Evolutionary conservation across 306 rosid species (phyloP), one percentile per base, ranked within the genome.

Genomic region (Abrus precatorius): DNA sequence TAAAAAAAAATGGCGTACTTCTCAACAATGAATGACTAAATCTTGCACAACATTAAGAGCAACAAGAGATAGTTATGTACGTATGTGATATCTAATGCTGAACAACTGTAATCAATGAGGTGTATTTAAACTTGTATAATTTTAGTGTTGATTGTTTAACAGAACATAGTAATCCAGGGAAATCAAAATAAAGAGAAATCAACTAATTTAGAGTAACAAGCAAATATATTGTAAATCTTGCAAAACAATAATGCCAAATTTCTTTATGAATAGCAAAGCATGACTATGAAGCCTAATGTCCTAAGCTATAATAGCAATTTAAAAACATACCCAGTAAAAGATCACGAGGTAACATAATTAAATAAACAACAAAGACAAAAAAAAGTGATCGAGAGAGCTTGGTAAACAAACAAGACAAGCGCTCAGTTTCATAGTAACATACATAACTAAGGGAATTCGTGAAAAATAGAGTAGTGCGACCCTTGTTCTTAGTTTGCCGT

Each of bases 301-400:
- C 43, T 29, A 43, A 33, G 44, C 6, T 47, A 9, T 30, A 55
- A 30, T 57, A 53, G 7, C 57, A 27, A 73, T 60, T 36, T 34
- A 76, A n/a, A 54, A 79, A 72, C 82, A 63, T 90, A 94, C 98
- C 99, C 99, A 11, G 90, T 89, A 76, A 95, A 95, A 65, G 99
- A 97, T 85, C 99, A n/a, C n/a, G n/a, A n/a, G n/a, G n/a, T n/a
- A n/a, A n/a, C n/a, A n/a, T n/a, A n/a, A n/a, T n/a, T n/a, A n/a
- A n/a, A n/a, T n/a, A n/a, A n/a, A n/a, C n/a, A n/a, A n/a, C n/a
- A n/a, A n/a, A n/a, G n/a, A n/a, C n/a, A n/a, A n/a, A n/a, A n/a
- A n/a, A n/a, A n/a, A n/a, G n/a, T n/a, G n/a, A n/a, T n/a, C n/a
- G n/a, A n/a, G n/a, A n/a, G n/a, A n/a, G n/a, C n/a, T n/a, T n/a